phyloP scores from a whole-genome alignment of 305 asterid genomes.

The Fraxinus floribunda region DNA sequence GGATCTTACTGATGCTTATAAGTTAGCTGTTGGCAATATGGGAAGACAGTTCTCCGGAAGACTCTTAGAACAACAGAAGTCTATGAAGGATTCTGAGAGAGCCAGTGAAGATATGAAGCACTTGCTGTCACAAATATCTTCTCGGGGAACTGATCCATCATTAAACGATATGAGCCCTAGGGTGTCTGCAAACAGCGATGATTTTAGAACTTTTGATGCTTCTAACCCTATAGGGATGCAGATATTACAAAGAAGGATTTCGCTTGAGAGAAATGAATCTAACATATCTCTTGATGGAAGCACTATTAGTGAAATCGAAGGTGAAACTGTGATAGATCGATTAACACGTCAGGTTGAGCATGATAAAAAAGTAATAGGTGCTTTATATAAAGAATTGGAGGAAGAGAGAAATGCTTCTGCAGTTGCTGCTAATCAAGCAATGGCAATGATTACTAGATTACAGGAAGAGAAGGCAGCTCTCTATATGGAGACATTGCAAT shows the following conservation, averaged over 20 bases:
- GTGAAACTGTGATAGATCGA: conserved; percentile 66
- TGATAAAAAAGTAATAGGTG: conserved; percentile 52
- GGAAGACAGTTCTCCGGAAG: conserved; percentile 77
- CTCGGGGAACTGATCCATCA: conserved; percentile 50
- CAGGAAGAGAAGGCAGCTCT: conserved; percentile 86
- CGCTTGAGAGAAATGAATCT: conserved; percentile 85
- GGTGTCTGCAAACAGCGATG: conserved; percentile 56
- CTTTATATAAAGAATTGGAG: conserved; percentile 74
- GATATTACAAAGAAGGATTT: conserved; percentile 55
- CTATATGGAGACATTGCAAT: conserved; percentile 79
- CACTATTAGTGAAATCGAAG: conserved; percentile 66
- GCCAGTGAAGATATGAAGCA: conserved; percentile 76
- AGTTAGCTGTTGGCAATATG: conserved; percentile 59
- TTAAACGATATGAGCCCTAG: conserved; percentile 57
- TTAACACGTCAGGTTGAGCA: conserved; percentile 72
- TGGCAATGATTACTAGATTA: conserved; percentile 91
- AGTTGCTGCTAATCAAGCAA: conserved; percentile 77
- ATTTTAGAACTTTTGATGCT: conserved; percentile 15
- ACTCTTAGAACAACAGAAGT: conserved; percentile 71
- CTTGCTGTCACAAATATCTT: conserved; percentile 67
- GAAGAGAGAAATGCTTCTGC: conserved; percentile 89
- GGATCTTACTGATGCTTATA: conserved; percentile 85
- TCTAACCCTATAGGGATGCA: background rate
- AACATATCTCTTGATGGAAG: conserved; percentile 68
- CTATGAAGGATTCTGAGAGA: conserved; percentile 66